These are phyloP conservation scores for Cordyceps tenuipes DNA, from an alignment of 2,329 filamentous ascomycete genomes.

Conservation along the genomic window DNA sequence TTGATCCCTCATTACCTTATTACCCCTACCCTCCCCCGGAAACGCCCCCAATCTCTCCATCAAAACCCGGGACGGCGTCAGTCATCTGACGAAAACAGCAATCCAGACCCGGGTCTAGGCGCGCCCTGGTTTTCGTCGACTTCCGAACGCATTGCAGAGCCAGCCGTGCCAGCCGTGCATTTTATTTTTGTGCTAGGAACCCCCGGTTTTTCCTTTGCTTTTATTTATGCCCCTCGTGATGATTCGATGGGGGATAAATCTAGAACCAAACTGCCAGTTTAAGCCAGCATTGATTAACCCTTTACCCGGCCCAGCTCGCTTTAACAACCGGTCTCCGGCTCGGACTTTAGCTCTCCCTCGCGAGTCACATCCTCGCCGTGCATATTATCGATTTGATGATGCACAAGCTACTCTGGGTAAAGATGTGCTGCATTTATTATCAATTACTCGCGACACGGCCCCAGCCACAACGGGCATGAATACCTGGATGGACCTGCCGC, in stretches of 20 bases:
- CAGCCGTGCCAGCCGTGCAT: neutral
- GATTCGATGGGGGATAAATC: neutral
- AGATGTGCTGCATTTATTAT: neutral
- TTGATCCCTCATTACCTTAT: no score
- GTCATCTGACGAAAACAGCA: conserved; percentile 10
- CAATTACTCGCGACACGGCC: neutral
- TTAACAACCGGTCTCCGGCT: neutral
- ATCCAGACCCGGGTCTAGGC: conserved; percentile 5
- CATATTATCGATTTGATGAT: neutral
- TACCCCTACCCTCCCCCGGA: neutral
- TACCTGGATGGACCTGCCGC: neutral
- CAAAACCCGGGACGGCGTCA: conserved; percentile 3
- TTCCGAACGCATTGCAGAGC: neutral
- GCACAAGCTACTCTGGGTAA: neutral
- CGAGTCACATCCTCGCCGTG: neutral
- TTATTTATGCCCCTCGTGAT: neutral
- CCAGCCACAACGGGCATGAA: neutral
- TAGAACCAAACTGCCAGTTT: neutral
- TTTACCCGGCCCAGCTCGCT: neutral
- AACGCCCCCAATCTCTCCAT: neutral
- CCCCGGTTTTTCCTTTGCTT: neutral
- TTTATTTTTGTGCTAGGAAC: no score
- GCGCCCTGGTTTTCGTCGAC: neutral
- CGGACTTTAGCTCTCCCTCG: neutral
- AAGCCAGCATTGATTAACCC: neutral